Evolutionary conservation across 2,329 filamentous ascomycete species (phyloP).

Genomic region (Aspergillus fijiensis): DNA sequence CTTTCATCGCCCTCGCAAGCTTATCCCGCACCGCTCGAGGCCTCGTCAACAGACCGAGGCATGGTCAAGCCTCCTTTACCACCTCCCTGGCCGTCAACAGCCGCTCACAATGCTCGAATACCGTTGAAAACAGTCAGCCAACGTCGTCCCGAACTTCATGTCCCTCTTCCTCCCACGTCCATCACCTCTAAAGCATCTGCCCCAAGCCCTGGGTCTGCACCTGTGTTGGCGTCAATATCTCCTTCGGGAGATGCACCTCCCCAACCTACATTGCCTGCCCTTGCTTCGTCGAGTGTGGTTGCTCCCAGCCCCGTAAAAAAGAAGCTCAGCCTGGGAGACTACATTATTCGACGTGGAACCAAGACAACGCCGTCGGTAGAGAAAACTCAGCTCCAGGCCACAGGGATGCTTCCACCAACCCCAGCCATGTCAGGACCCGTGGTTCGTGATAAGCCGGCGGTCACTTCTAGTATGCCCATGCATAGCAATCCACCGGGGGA

Average conservation of each 20-base stretch:
- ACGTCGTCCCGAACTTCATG: conserved; percentile 25
- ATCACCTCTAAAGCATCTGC: conserved; percentile 22
- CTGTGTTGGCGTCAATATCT: conserved; percentile 31
- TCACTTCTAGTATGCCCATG: not conserved
- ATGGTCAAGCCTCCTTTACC: conserved; percentile 22
- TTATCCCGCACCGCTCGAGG: conserved; percentile 13
- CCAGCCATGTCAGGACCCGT: conserved; percentile 21
- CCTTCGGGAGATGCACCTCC: conserved; percentile 28
- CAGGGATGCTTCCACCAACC: conserved; percentile 26
- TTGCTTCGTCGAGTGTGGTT: conserved; percentile 31
- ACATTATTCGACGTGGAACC: conserved; percentile 45
- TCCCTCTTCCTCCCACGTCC: conserved; percentile 30
- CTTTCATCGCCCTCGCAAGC: conserved; percentile 19
- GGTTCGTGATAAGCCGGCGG: conserved; percentile 16
- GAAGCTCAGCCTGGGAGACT: conserved; percentile 52
- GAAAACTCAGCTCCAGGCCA: conserved; percentile 36
- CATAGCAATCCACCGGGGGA: conserved; percentile 13
- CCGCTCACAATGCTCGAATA: conserved; percentile 38
- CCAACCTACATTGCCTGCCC: conserved; percentile 21
- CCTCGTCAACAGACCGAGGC: conserved; percentile 17
- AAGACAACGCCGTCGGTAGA: conserved; percentile 43
- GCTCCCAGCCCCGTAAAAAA: conserved; percentile 52
- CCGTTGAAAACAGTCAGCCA: conserved; percentile 21
- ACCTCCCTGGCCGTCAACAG: conserved; percentile 40
- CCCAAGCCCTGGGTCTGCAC: conserved; percentile 31